Evolutionary conservation across 306 rosid genomes (phyloP).

Genomic region (Ormosia semicastrata): DNA sequence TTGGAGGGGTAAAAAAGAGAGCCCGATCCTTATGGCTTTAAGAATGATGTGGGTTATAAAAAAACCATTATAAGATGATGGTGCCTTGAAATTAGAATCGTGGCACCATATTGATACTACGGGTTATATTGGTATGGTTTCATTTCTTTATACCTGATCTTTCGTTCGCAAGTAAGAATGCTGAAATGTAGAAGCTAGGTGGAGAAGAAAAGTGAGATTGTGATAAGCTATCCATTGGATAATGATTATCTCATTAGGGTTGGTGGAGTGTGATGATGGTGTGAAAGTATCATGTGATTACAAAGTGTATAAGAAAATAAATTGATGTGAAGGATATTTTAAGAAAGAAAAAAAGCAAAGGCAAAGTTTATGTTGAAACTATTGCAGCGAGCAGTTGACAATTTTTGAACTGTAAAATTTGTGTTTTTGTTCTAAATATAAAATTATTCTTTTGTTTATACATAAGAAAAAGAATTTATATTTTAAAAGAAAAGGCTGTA

Average conservation of each 20-base stretch:
- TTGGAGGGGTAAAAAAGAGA: neutral
- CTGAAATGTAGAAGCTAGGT: neutral
- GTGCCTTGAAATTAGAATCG: neutral
- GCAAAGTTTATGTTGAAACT: neutral
- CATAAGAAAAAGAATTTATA: neutral
- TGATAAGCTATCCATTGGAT: neutral
- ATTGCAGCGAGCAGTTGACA: neutral
- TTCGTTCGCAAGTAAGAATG: neutral
- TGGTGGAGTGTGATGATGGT: constrained; percentile 14
- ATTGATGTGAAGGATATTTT: neutral
- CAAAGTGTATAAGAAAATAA: neutral
- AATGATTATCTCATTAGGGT: neutral
- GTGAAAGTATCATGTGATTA: neutral
- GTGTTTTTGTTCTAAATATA: neutral
- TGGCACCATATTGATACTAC: neutral
- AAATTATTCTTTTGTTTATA: neutral
- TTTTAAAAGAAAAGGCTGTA: neutral
- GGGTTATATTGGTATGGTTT: neutral
- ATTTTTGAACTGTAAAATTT: neutral
- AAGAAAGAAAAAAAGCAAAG: neutral
- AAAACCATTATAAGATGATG: neutral
- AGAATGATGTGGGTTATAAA: constrained; percentile 1
- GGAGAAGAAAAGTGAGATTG: neutral
- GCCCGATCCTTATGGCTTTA: neutral
- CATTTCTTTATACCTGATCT: neutral